A percentile compares a stretch with the other conserved stretches of the same genome.
Evolutionary conservation across 176 grass and related monocot genomes (phyloP).

Genomic region (Hordeum marinum): DNA sequence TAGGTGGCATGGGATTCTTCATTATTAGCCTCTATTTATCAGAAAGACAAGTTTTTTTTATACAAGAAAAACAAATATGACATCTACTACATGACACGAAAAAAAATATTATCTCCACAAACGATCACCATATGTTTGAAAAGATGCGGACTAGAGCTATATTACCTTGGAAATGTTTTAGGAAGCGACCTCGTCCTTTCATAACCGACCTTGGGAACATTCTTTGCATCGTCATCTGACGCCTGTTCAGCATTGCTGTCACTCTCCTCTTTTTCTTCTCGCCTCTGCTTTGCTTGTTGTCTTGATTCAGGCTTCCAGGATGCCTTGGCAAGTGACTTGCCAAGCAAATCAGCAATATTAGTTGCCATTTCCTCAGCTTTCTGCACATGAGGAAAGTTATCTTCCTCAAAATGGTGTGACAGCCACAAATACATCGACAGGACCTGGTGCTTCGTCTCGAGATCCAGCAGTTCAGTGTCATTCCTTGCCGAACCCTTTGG

Average conservation of each 20-base stretch:
- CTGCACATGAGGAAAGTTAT: constrained; percentile 71
- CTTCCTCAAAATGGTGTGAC: constrained; percentile 82
- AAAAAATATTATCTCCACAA: neutral
- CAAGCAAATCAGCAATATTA: constrained; percentile 81
- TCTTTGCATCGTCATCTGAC: constrained; percentile 28
- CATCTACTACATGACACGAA: neutral
- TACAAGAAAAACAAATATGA: neutral
- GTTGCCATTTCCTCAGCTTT: constrained; percentile 83
- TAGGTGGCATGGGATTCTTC: neutral
- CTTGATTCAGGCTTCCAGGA: constrained; percentile 90
- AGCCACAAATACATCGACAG: constrained; percentile 93
- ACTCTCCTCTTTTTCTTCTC: constrained; percentile 13
- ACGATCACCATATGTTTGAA: neutral
- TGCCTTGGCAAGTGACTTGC: constrained; percentile 66
- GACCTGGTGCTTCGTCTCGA: constrained; percentile 97
- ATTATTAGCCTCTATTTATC: neutral
- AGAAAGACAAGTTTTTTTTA: neutral
- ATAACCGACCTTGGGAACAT: constrained; percentile 20
- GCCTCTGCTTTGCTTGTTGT: constrained; percentile 40
- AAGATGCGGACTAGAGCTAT: constrained; percentile 12
- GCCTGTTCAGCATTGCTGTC: constrained; percentile 12
- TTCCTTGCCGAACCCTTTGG: constrained; percentile 76
- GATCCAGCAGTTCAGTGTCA: constrained; percentile 88
- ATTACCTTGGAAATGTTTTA: constrained; percentile 44
- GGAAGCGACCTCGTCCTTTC: constrained; percentile 41